Evolutionary conservation across 2,329 filamentous ascomycete genomes (phyloP).

Genomic region (Cercospora berteroae): DNA sequence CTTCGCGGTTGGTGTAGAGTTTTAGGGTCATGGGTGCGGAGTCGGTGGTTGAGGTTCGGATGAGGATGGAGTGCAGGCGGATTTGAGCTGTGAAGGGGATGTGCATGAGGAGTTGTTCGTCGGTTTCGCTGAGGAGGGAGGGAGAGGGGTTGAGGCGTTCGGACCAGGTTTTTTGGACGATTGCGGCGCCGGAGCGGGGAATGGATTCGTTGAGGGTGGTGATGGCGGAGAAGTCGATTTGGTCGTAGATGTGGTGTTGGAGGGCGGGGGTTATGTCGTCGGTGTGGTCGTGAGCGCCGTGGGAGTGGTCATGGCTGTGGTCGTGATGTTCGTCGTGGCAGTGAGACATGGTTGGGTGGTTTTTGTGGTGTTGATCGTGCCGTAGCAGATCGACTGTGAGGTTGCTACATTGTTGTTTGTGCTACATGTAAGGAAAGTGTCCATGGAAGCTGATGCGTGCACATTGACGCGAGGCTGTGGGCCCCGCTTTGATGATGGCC

Average conservation of each 20-base stretch:
- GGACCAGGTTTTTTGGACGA: constrained; percentile 89
- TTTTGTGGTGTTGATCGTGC: neutral
- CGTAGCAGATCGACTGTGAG: neutral
- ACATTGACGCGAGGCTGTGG: neutral
- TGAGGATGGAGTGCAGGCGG: constrained; percentile 82
- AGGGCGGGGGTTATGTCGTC: constrained; percentile 91
- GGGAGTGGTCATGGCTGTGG: constrained; percentile 51
- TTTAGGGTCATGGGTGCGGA: constrained; percentile 79
- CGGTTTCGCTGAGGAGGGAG: constrained; percentile 79
- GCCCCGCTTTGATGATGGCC: neutral
- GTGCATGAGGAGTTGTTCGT: constrained; percentile 91
- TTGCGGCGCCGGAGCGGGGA: constrained; percentile 65
- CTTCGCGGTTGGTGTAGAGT: constrained; percentile 80
- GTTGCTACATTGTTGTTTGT: neutral
- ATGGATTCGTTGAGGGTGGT: constrained; percentile 78
- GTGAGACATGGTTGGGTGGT: constrained; percentile 40
- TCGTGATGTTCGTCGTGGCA: constrained; percentile 50
- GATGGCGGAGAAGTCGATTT: constrained; percentile 85
- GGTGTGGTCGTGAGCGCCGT: constrained; percentile 74
- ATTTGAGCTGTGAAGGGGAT: constrained; percentile 95
- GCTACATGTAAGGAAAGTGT: neutral
- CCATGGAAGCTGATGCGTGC: neutral
- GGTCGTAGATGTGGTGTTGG: constrained; percentile 85
- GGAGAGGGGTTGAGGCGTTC: constrained; percentile 70
- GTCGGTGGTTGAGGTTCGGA: constrained; percentile 71